Percentiles rank a stretch among this genome's conserved stretches.
phyloP scores from a whole-genome alignment of 208 protist species.

The Crithidia expoeki region DNA sequence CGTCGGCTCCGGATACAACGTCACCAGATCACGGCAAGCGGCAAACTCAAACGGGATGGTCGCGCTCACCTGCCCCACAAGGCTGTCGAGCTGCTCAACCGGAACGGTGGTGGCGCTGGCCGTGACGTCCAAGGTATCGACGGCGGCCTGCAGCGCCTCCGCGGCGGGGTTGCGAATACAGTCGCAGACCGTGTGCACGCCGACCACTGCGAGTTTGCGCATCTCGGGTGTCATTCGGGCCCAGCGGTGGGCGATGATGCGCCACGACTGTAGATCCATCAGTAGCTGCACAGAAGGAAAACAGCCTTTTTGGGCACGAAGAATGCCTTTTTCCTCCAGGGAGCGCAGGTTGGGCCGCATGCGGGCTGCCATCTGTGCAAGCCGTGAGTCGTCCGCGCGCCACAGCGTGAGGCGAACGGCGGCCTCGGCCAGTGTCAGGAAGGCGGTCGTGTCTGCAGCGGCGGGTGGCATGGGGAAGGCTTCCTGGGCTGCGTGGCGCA shows the following conservation, averaged over 20 bases:
- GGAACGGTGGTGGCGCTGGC: neutral
- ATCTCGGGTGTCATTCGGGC: constrained; percentile 29
- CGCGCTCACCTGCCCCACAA: constrained; percentile 16
- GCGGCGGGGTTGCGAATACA: constrained; percentile 13
- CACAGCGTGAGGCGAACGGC: constrained; percentile 51
- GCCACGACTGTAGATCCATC: constrained; percentile 63
- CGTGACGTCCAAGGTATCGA: constrained; percentile 9
- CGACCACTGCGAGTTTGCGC: constrained; percentile 25
- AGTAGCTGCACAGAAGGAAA: constrained; percentile 58
- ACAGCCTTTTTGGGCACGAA: constrained; percentile 29
- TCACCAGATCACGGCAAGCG: constrained; percentile 13
- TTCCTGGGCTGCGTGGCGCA: constrained; percentile 33
- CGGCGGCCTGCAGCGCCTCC: constrained; percentile 20
- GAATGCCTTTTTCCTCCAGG: constrained; percentile 38
- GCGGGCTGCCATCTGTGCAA: constrained; percentile 30
- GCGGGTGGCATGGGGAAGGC: constrained; percentile 36
- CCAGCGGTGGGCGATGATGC: constrained; percentile 51
- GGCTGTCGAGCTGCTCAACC: neutral
- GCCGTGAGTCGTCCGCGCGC: constrained; percentile 20
- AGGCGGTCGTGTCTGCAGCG: constrained; percentile 22
- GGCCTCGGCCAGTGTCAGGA: constrained; percentile 54
- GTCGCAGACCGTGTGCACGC: constrained; percentile 20
- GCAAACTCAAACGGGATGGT: constrained; percentile 33
- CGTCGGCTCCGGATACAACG: constrained; percentile 23
- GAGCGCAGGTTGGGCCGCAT: constrained; percentile 43